Evolutionary conservation across 495 filamentous ascomycete species (phyloP).

Genomic region (Cercophora samala): DNA sequence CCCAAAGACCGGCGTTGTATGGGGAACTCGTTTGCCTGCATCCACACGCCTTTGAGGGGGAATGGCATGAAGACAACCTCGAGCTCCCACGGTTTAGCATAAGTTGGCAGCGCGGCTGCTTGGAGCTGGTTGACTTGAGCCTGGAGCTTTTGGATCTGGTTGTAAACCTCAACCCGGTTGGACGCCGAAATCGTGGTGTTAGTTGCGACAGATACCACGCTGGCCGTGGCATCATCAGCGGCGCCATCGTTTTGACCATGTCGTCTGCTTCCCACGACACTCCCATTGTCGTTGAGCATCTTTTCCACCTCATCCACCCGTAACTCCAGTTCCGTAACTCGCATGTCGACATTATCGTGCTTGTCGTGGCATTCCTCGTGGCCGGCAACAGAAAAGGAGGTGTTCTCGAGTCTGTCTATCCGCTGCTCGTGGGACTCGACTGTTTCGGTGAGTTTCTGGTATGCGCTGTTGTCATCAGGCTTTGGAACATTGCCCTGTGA

Average conservation of each 20-base stretch:
- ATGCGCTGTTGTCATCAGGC: conserved; percentile 23
- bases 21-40: conserved; percentile 45
- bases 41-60: conserved; percentile 62
- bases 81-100: conserved; percentile 59
- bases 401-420: conserved; percentile 57
- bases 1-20: conserved; percentile 43
- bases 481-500: conserved; percentile 15
- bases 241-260: conserved; percentile 22
- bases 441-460: conserved; percentile 38
- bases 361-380: conserved; percentile 59
- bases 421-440: conserved; percentile 53
- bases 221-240: conserved; percentile 40
- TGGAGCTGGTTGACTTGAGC: conserved; percentile 56
- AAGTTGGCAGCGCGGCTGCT: conserved; percentile 51
- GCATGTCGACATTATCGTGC: conserved; percentile 55
- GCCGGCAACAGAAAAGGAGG: conserved; percentile 54
- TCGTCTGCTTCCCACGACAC: conserved; percentile 37
- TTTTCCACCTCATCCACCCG: conserved; percentile 59
- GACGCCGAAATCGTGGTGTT: conserved; percentile 33
- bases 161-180: conserved; percentile 44
- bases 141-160: conserved; percentile 53
- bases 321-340: conserved; percentile 60
- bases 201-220: conserved; percentile 46
- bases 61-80: conserved; percentile 70
- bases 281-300: conserved; percentile 46